Percentiles rank a stretch among this genome's conserved stretches.
Conservation (phyloP, 108 stramenopile genomes). For the Licmophora abbreviata region DNA sequence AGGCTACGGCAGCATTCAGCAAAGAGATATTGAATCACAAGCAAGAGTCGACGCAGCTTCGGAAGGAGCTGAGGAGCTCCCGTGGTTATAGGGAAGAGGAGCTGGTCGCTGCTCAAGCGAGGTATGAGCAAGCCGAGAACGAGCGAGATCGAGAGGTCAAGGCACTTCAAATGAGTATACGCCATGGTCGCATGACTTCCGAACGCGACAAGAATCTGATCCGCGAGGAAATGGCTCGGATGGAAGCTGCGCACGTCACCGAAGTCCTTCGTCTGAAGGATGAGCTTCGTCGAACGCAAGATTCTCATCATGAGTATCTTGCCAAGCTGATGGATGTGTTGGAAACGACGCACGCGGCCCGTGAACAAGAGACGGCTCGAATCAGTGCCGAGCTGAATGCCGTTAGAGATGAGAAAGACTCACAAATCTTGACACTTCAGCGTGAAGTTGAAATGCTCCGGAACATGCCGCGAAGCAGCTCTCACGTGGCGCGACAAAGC, state of each 20-base stretch:
- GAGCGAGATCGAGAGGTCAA: slow-evolving; percentile 26
- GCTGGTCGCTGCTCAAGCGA: slow-evolving; percentile 21
- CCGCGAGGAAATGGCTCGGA: slow-evolving; percentile 18
- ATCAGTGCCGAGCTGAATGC: slow-evolving; percentile 13
- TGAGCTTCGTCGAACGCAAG: slow-evolving; percentile 42
- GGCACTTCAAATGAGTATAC: slow-evolving; percentile 12
- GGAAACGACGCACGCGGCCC: slow-evolving; percentile 39
- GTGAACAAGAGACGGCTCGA: slow-evolving; percentile 17
- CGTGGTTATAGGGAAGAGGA: slow-evolving; percentile 28
- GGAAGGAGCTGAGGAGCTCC: slow-evolving; percentile 29
- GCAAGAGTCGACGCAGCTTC: slow-evolving; percentile 21
- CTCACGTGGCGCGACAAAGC: not conserved
- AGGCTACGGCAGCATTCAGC: slow-evolving; percentile 7
- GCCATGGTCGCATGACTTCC: not conserved
- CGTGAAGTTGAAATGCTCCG: slow-evolving; percentile 18
- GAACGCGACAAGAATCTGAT: slow-evolving; percentile 17
- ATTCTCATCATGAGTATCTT: slow-evolving; percentile 53
- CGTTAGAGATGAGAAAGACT: slow-evolving; percentile 18
- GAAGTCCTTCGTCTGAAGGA: slow-evolving; percentile 41
- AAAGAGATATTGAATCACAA: slow-evolving; percentile 11
- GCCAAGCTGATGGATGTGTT: slow-evolving; percentile 53
- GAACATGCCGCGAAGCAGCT: not conserved
- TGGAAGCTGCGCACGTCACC: slow-evolving; percentile 31
- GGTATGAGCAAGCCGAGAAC: slow-evolving; percentile 22
- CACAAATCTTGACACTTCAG: slow-evolving; percentile 14